Percentiles rank a stretch among this genome's conserved stretches.
phyloP scores from a whole-genome alignment of 1,139 yeast species.

The Debaryomycetaceae sp. region DNA sequence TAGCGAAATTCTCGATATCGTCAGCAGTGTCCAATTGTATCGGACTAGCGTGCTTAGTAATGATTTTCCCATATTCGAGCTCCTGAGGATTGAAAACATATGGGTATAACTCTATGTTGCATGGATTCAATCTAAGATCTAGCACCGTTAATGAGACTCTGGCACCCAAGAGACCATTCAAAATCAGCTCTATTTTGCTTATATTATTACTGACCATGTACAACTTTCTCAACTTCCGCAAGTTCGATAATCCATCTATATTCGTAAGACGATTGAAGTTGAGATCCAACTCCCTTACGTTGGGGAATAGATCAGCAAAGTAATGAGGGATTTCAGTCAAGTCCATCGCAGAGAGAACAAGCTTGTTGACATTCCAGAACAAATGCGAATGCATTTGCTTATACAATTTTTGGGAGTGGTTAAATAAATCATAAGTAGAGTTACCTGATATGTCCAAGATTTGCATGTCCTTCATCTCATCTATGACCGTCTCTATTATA shows the following conservation, averaged over 20 bases:
- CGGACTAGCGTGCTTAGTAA: slow-evolving; percentile 15
- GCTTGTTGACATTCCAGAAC: slow-evolving; percentile 36
- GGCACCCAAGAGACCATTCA: slow-evolving; percentile 29
- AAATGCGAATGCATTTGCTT: slow-evolving; percentile 7
- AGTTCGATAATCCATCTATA: slow-evolving; percentile 24
- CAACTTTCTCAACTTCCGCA: slow-evolving; percentile 35
- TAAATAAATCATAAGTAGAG: slow-evolving; percentile 7
- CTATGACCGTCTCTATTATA: slow-evolving; percentile 18
- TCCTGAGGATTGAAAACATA: slow-evolving; percentile 51
- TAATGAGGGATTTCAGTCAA: slow-evolving; percentile 31
- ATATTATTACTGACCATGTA: slow-evolving; percentile 47
- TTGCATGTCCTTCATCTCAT: slow-evolving; percentile 17
- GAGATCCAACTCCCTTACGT: slow-evolving; percentile 45
- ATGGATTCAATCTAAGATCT: slow-evolving; percentile 51
- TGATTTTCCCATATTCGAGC: slow-evolving; percentile 11
- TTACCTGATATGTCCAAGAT: slow-evolving; percentile 43
- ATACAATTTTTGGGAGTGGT: slow-evolving; percentile 1
- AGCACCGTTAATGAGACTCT: slow-evolving; percentile 34
- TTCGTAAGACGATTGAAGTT: slow-evolving; percentile 44
- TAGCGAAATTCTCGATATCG: slow-evolving; percentile 44
- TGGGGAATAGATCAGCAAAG: slow-evolving; percentile 40
- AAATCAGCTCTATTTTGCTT: slow-evolving; percentile 26
- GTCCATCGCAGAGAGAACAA: slow-evolving; percentile 46
- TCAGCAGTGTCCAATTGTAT: slow-evolving; percentile 43
- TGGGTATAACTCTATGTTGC: slow-evolving; percentile 48